Conservation (phyloP, 2,329 filamentous ascomycete species). For the Diplodia corticola region DNA sequence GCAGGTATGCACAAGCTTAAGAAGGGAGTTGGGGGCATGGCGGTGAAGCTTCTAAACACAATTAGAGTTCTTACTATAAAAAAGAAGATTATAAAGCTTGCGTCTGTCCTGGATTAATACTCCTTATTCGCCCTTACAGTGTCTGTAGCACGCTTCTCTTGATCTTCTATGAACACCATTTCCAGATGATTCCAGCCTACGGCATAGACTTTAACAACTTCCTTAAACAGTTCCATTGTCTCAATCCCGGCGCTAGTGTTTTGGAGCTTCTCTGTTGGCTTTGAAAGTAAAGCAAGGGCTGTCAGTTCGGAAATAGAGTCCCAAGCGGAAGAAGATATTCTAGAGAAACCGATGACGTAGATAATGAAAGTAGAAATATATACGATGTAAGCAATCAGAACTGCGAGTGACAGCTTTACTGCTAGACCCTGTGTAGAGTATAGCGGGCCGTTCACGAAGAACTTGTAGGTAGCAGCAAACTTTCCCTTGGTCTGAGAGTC, state of each 20-base stretch:
- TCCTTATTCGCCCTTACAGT: not conserved
- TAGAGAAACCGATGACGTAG: not conserved
- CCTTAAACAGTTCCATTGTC: not conserved
- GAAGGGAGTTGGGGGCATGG: too few relatives aligned
- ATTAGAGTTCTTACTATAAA: too few relatives aligned
- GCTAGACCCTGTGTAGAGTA: not conserved
- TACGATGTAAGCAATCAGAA: not conserved
- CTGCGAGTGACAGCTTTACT: not conserved
- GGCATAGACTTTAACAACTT: not conserved
- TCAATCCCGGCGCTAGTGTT: slow-evolving; percentile 3
- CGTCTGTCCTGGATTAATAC: not conserved
- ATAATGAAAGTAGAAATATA: not conserved
- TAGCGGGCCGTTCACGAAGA: not conserved
- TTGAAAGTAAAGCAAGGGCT: not conserved
- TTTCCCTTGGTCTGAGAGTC: too few relatives aligned
- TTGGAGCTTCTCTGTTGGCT: not conserved
- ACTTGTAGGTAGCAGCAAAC: not conserved
- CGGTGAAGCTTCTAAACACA: too few relatives aligned
- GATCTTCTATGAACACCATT: not conserved
- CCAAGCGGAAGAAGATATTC: slow-evolving; percentile 1
- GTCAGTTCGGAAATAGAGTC: slow-evolving; percentile 4
- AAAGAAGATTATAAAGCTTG: too few relatives aligned
- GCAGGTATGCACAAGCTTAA: too few relatives aligned
- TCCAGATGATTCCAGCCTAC: not conserved
- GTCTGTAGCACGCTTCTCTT: not conserved